phyloP scores from a whole-genome alignment of 257 asterid genomes.

The Solanum paucissectum region DNA sequence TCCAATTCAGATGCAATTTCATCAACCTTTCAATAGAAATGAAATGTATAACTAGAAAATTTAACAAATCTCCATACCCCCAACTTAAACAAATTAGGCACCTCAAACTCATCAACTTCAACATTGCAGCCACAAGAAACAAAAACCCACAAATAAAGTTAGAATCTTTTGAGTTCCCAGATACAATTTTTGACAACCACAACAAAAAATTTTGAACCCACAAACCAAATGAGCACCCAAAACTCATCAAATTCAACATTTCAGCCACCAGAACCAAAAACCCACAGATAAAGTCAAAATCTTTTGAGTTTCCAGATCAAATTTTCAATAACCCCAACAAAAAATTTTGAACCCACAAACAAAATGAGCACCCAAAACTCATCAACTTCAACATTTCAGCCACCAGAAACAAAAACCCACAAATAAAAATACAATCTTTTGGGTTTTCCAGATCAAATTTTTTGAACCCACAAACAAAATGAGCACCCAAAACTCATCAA shows the following conservation, averaged over 20 bases:
- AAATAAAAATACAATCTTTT: neutral
- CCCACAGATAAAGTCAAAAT: neutral
- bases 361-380: neutral
- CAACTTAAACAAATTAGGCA: neutral
- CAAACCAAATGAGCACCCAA: neutral
- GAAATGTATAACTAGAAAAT: neutral
- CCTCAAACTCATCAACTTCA: neutral
- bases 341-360: neutral
- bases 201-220: neutral
- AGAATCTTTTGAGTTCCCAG: neutral
- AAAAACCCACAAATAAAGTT: neutral
- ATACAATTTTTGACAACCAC: neutral
- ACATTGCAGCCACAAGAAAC: neutral
- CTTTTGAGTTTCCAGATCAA: neutral
- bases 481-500: neutral
- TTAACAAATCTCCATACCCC: neutral
- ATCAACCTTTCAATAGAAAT: neutral
- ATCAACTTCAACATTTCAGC: neutral
- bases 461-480: neutral
- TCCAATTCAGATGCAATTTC: slow-evolving; percentile 2
- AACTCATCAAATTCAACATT: neutral
- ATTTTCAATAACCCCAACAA: neutral
- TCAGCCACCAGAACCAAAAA: neutral
- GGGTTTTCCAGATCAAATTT: neutral
- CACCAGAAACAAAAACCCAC: neutral